Conservation (phyloP, 805 yeast species). For the Candida namnaoensis region DNA sequence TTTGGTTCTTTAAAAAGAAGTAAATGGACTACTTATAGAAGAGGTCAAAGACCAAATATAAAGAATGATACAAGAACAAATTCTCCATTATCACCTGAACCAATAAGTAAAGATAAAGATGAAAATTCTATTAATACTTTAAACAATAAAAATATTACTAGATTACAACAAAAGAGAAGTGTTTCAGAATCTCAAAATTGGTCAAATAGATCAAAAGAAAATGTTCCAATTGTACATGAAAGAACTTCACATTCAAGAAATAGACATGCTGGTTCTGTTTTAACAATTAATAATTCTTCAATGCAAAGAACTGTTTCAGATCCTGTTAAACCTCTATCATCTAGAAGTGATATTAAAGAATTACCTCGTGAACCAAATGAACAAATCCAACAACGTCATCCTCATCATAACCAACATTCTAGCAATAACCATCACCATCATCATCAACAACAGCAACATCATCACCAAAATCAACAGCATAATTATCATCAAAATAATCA, state of each 20-base stretch:
- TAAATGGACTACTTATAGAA: constrained; percentile 42
- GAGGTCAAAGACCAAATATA: constrained; percentile 20
- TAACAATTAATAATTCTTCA: background rate
- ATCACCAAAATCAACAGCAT: constrained; percentile 4
- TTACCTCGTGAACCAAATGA: background rate
- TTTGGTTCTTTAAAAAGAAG: constrained; percentile 33
- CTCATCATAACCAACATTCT: background rate
- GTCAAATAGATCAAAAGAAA: background rate
- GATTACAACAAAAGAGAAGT: background rate
- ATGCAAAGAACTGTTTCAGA: background rate
- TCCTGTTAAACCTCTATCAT: background rate
- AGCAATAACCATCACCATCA: constrained; percentile 3
- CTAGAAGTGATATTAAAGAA: background rate
- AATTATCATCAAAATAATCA: constrained; percentile 3
- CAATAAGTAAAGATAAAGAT: constrained; percentile 14
- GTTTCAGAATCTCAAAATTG: background rate
- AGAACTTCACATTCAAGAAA: constrained; percentile 25
- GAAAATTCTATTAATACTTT: constrained; percentile 1
- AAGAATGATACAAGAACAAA: constrained; percentile 2
- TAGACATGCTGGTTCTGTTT: constrained; percentile 21
- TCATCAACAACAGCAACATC: constrained; percentile 4
- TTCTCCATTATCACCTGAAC: constrained; percentile 10
- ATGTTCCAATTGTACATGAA: background rate
- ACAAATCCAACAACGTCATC: constrained; percentile 1
- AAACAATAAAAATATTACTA: too few relatives aligned